Evolutionary conservation across 345 rosid species (phyloP), one percentile per base, ranked within the genome.

Genomic region (Brassica juncea): DNA sequence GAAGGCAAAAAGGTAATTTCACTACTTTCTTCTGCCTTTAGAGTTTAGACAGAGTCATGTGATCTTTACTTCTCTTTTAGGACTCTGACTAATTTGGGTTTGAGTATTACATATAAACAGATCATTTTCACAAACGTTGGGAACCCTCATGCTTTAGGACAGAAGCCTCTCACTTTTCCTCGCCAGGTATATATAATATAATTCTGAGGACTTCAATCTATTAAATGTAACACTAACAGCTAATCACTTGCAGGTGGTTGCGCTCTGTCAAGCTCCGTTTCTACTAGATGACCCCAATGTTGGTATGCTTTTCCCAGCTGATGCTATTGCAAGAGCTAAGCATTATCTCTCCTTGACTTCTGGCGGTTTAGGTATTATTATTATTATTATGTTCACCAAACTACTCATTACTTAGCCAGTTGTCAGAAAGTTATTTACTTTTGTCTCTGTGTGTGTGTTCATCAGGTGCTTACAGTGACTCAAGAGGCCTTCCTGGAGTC

Each of bases 61-160:
- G 37, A 34, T 30, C 37, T 32, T 32, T 32, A 32, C 5, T 5
- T 8, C 3, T 42, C 10, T 12, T 7, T 44, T 44, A 47, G 12
- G 47, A 39, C 14, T 32, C 9, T 47, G 55, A 12, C 15, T 44
- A 44, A 11, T 12, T 49, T 49, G 55, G 16, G 16, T 4, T 39
- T 14, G 16, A 49, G 4, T 44, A 44, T 44, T 14, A 35, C 77
- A 58, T 66, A 54, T 66, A 54, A 39, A 77, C 87, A 95, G 99
- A 95, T 95, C 77, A 90, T 95, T 77, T 95, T 95, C 85, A 95
- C 99, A 63, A 95, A 95, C 83, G 98, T 95, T 62, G 99, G 99
- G 78, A 93, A 95, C 74, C 99, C 99, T 83, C 99, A 95, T 84
- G 99, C 99, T 75, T 85, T 93, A 54, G 98, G 98, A 73, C 99